Base-by-base conservation (phyloP, 2,329 filamentous ascomycete species). In the Chaetomiaceae sp. region DNA sequence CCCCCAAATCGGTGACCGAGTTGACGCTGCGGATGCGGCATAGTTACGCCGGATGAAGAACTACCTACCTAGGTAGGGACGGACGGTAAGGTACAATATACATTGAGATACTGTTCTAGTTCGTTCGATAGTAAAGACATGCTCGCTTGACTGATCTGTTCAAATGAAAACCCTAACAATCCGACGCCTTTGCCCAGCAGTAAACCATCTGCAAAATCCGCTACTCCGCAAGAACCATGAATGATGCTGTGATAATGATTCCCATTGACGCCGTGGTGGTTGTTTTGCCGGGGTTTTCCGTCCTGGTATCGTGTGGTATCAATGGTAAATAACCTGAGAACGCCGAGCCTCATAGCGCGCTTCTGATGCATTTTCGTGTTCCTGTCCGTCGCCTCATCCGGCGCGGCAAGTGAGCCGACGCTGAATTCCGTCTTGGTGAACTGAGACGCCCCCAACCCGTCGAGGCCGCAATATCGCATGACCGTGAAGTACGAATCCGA, bases 401-500 rank as follows among this genome's bases (percentile, higher is more conserved):
- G 32, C 32, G 32, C 11, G 20, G 14, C 20, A 27, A 16, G n/a
- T n/a, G n/a, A n/a, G n/a, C n/a, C n/a, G n/a, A n/a, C n/a, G n/a
- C n/a, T n/a, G 16, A 25, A 23, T 1, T 34, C 5, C 7, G 6
- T 23, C 1, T 30, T 43, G 10, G 25, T 16, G 5, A 5, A 6
- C 18, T 36, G 14, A 36, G 6, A 8, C n/a, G 14, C 16, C 21
- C 36, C 18, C 9, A 38, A 18, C n/a, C n/a, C n/a, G n/a, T n/a
- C n/a, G n/a, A n/a, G n/a, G n/a, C n/a, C n/a, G n/a, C n/a, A n/a
- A n/a, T n/a, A n/a, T n/a, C n/a, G n/a, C n/a, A n/a, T n/a, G n/a
- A n/a, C 18, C 41, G 21, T 32, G 46, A n/a, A n/a, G n/a, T n/a
- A n/a, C 54, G 30, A 32, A 42, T 42, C 43, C 38, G 20, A 45